Conservation (phyloP, 129 eudicot genomes). For the Chrysanthemum seticuspe region DNA sequence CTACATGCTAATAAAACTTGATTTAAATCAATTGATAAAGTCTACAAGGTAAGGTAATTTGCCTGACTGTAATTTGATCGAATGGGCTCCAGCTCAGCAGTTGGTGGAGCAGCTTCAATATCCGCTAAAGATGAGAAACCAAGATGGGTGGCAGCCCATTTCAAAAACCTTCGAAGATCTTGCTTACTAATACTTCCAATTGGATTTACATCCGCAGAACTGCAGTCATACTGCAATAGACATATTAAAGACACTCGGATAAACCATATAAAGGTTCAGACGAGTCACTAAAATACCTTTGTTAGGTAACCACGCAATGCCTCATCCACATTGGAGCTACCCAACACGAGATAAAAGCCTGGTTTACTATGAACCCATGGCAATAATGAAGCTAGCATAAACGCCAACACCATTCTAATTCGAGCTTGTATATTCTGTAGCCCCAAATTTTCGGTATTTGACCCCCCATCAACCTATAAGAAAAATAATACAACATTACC, state of each 20-base stretch:
- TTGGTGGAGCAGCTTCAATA: constrained; percentile 98
- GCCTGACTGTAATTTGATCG: constrained; percentile 93
- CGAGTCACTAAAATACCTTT: constrained; percentile 46
- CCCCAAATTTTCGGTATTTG: constrained; percentile 87
- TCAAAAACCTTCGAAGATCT: constrained; percentile 78
- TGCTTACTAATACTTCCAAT: constrained; percentile 95
- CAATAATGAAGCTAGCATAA: constrained; percentile 90
- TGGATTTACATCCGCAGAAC: constrained; percentile 96
- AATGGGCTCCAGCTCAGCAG: constrained; percentile 98
- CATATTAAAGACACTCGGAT: no score
- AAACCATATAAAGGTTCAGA: not conserved
- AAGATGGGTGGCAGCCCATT: constrained; percentile 87
- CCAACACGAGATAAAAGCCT: constrained; percentile 91
- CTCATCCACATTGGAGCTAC: constrained; percentile 99
- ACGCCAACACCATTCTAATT: constrained; percentile 94
- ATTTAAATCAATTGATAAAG: no score
- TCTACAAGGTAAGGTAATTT: not conserved
- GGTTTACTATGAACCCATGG: constrained; percentile 99
- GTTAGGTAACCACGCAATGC: constrained; percentile 96
- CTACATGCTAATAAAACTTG: no score
- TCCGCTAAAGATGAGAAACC: constrained; percentile 90
- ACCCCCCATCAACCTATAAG: constrained; percentile 86
- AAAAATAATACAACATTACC: not conserved
- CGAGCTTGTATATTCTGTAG: constrained; percentile 99
- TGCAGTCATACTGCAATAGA: constrained; percentile 82